Evolutionary conservation across 2,329 filamentous ascomycete genomes (phyloP).

Genomic region (Claviceps fusiformis): DNA sequence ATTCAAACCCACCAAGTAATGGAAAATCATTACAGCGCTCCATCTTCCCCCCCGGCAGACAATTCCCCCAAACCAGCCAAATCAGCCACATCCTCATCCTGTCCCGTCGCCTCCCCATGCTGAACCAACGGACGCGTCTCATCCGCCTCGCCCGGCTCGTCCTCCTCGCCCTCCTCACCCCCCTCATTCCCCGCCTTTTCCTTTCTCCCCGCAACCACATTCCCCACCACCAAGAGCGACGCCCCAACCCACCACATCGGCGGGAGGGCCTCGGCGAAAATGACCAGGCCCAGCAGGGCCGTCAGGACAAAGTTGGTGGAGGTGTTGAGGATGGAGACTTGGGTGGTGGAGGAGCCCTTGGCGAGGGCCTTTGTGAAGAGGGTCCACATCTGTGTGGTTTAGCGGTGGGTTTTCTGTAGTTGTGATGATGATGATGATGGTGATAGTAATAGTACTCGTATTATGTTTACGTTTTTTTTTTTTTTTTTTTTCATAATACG

Average conservation of each 20-base stretch:
- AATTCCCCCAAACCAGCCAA: conserved; percentile 18
- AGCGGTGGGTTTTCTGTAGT: background rate
- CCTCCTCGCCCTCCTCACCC: too few species aligned
- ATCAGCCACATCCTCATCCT: conserved; percentile 24
- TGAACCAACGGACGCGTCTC: conserved; percentile 17
- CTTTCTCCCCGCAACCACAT: conserved; percentile 63
- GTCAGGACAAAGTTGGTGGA: conserved; percentile 72
- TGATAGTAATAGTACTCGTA: too few species aligned
- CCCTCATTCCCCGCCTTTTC: conserved; percentile 25
- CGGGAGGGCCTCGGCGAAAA: conserved; percentile 60
- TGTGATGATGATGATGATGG: too few species aligned
- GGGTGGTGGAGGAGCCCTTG: conserved; percentile 59
- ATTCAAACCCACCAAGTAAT: background rate
- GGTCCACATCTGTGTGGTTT: conserved; percentile 53
- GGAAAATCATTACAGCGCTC: too few species aligned
- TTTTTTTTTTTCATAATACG: too few species aligned
- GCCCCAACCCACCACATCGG: conserved; percentile 68
- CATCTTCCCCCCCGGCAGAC: conserved; percentile 7
- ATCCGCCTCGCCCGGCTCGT: conserved; percentile 9
- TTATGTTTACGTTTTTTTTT: background rate
- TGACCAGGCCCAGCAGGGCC: conserved; percentile 52
- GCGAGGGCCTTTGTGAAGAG: conserved; percentile 71
- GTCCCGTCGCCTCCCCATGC: background rate
- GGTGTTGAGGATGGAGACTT: conserved; percentile 72
- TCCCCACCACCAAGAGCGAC: conserved; percentile 56